phyloP scores from a whole-genome alignment of 2,329 filamentous ascomycete genomes.

The Juglanconis oblonga region DNA sequence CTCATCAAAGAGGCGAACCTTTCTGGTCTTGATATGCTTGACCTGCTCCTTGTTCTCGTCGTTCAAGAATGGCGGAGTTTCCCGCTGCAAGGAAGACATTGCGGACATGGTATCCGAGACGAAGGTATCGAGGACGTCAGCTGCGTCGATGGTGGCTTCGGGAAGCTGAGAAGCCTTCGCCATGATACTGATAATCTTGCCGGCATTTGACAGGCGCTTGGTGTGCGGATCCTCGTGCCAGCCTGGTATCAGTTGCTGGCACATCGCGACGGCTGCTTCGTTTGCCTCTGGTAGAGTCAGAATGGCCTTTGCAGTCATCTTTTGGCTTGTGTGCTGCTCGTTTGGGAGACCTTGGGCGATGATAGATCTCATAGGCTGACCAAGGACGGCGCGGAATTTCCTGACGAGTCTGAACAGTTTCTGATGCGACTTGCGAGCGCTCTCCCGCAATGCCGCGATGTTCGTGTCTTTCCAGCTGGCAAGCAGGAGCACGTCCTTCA shows the following conservation, averaged over 20 bases:
- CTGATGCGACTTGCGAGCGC: constrained; percentile 82
- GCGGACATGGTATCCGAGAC: constrained; percentile 64
- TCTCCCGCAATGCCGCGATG: constrained; percentile 83
- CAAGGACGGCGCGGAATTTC: constrained; percentile 80
- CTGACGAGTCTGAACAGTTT: constrained; percentile 89
- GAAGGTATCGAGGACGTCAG: constrained; percentile 63
- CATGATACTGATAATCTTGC: constrained; percentile 74
- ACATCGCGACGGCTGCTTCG: constrained; percentile 30
- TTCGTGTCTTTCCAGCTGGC: constrained; percentile 99
- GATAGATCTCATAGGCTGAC: constrained; percentile 69
- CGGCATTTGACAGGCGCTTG: constrained; percentile 68
- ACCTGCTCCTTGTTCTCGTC: constrained; percentile 83
- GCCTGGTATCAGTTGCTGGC: constrained; percentile 32
- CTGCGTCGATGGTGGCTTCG: constrained; percentile 50
- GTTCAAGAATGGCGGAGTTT: constrained; percentile 76
- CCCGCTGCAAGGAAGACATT: constrained; percentile 73
- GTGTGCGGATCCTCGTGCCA: constrained; percentile 39
- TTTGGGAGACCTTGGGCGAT: constrained; percentile 59
- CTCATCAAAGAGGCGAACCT: constrained; percentile 86
- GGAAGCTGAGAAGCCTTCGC: constrained; percentile 55
- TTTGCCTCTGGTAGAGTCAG: constrained; percentile 28
- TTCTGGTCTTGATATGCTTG: constrained; percentile 86
- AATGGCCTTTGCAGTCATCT: not conserved
- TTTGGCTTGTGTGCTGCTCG: constrained; percentile 27
- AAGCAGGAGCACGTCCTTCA: constrained; percentile 88